Conservation (phyloP, 495 filamentous ascomycete species). For the Trichoderma gamsii region DNA sequence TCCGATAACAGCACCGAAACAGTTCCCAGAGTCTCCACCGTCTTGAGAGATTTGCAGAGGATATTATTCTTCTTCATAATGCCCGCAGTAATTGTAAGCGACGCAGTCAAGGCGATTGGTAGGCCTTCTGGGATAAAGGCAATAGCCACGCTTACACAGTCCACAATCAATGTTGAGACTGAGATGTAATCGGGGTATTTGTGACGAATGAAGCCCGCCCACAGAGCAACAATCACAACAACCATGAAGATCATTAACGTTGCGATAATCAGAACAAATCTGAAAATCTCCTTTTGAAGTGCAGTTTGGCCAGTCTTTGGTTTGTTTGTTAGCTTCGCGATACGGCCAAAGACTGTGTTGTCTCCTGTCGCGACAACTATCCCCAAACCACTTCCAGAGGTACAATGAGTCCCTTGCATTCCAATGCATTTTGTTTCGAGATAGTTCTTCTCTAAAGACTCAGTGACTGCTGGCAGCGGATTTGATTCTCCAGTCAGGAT, state of each 20-base stretch:
- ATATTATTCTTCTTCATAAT: conserved; percentile 59
- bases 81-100: conserved; percentile 50
- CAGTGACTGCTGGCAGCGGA: conserved; percentile 52
- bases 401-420: conserved; percentile 65
- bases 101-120: conserved; percentile 60
- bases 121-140: conserved; percentile 71
- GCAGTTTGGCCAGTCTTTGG: conserved; percentile 55
- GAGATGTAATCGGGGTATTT: conserved; percentile 58
- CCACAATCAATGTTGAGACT: conserved; percentile 59
- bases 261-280: conserved; percentile 61
- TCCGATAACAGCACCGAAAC: conserved; percentile 64
- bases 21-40: conserved; percentile 62
- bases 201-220: conserved; percentile 34
- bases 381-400: conserved; percentile 58
- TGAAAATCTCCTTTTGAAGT: conserved; percentile 62
- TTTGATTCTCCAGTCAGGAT: conserved; percentile 67
- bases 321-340: conserved; percentile 59
- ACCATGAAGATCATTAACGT: conserved; percentile 51
- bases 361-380: conserved; percentile 55
- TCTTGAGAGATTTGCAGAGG: conserved; percentile 60
- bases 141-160: conserved; percentile 48
- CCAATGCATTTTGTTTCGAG: conserved; percentile 68
- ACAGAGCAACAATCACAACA: conserved; percentile 49
- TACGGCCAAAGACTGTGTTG: conserved; percentile 59
- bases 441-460: conserved; percentile 62